phyloP scores from a whole-genome alignment of 768 basidiomycete species.

The Gautieria morchelliformis region DNA sequence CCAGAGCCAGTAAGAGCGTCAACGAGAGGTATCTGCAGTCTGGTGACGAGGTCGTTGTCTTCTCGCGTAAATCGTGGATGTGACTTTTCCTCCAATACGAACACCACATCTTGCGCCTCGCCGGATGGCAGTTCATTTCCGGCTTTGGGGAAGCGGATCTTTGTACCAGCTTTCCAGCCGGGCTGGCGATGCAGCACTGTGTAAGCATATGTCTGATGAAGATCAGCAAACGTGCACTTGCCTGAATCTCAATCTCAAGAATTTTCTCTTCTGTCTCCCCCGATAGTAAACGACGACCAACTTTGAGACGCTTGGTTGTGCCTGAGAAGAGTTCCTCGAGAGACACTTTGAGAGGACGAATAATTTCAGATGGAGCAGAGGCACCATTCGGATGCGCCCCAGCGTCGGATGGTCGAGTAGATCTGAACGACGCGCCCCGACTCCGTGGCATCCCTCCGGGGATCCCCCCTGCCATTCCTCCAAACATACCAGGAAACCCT shows the following conservation, averaged over 20 bases:
- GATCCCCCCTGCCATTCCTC: constrained; percentile 46
- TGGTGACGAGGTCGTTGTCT: constrained; percentile 68
- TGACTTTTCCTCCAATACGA: constrained; percentile 93
- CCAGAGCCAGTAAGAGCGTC: constrained; percentile 66
- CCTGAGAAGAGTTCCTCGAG: constrained; percentile 84
- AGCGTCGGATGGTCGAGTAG: constrained; percentile 1
- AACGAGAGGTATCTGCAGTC: constrained; percentile 59
- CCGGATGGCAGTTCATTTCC: constrained; percentile 67
- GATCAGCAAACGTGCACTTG: neutral
- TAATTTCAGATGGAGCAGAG: constrained; percentile 46
- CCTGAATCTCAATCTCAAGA: constrained; percentile 62
- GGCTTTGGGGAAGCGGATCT: constrained; percentile 79
- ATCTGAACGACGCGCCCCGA: constrained; percentile 10
- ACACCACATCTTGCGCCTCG: constrained; percentile 84
- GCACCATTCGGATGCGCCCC: constrained; percentile 20
- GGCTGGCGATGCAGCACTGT: constrained; percentile 34
- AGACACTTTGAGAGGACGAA: constrained; percentile 73
- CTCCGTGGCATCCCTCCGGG: constrained; percentile 42
- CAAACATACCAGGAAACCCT: constrained; percentile 20
- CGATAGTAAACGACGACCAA: constrained; percentile 62
- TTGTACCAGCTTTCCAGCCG: constrained; percentile 96
- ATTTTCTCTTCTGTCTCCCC: constrained; percentile 80
- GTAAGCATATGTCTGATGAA: constrained; percentile 18
- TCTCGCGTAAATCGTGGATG: constrained; percentile 68
- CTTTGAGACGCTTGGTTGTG: constrained; percentile 78